Conservation (phyloP, 768 basidiomycete genomes). For the Trichaptum fuscoviolaceum region DNA sequence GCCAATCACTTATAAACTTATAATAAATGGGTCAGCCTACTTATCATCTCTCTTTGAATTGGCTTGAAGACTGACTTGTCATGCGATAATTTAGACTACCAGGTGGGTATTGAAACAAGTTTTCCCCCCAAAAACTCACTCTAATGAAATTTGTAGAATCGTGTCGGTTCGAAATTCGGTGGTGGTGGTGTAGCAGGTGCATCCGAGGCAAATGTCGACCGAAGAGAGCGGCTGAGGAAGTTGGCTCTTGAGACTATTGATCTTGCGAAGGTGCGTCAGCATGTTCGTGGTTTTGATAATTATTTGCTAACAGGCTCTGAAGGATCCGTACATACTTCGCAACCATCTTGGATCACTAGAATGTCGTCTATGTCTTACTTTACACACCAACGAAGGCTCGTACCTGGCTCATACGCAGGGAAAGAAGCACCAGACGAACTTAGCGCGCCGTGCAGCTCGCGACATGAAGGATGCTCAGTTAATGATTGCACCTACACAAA, state of each 20-base stretch:
- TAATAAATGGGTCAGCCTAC: conserved; percentile 24
- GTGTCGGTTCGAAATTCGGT: conserved; percentile 93
- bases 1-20: no score
- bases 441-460: conserved; percentile 93
- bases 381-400: conserved; percentile 99
- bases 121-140: neutral
- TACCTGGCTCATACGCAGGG: conserved; percentile 99
- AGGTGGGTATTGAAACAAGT: conserved; percentile 37
- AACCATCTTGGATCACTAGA: conserved; percentile 98
- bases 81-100: conserved; percentile 46
- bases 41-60: neutral
- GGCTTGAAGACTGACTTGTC: neutral
- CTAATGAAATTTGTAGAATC: conserved; percentile 54
- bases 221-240: conserved; percentile 90
- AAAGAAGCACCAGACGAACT: conserved; percentile 98
- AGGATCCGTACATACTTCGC: conserved; percentile 98
- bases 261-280: conserved; percentile 74
- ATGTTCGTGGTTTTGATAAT: neutral
- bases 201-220: conserved; percentile 91
- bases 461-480: conserved; percentile 93
- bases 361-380: conserved; percentile 94
- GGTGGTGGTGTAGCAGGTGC: conserved; percentile 95
- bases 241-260: conserved; percentile 97
- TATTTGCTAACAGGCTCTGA: conserved; percentile 9
- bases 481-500: conserved; percentile 81